Base-by-base conservation (phyloP, 306 rosid genomes). In the Trichosanthes truncata region DNA sequence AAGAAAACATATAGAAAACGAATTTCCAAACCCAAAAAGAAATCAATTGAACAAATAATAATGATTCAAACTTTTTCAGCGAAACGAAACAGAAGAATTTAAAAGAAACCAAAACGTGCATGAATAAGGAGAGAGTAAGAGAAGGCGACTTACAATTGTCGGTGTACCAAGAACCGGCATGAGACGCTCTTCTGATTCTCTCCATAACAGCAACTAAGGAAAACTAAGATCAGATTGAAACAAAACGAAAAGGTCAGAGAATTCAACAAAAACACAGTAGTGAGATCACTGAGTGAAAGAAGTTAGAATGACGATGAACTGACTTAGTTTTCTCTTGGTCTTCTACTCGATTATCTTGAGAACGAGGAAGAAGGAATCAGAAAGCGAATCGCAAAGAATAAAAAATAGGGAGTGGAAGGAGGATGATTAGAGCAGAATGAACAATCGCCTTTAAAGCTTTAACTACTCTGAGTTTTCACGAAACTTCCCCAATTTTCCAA, bases 131-230 rank as follows among this genome's bases (percentile, higher is more conserved):
- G 3, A 72, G 57, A 45, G 75, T n/a, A 46, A 61, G 56, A 57
- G 55, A 78, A 66, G 82, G 65, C 31, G 46, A 83, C 98, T 90
- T 85, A 93, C 98, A 90, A 78, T 93, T 85, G 81, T 87, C 88
- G 51, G 92, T 89, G 88, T 93, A 91, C 98, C 98, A 93, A 43
- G 95, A 90, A 83, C 98, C 98, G 51, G 93, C 97, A 80, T 93
- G 98, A 43, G 95, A 86, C 29, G 98, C 86, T 83, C 85, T 90
- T 81, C 98, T 81, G 72, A 82, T 52, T 61, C 80, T 85, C 78
- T 83, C 95, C 98, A 93, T 93, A 33, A 11, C 60, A 73, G 23
- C 23, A 35, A 63, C 72, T 61, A 13, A 57, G 3, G 72, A 33
- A 5, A 72, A 72, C 78, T 48, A 46, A 29, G 78, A 74, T 74